Evolutionary conservation across 257 asterid species (phyloP).

Genomic region (Lantana camara): DNA sequence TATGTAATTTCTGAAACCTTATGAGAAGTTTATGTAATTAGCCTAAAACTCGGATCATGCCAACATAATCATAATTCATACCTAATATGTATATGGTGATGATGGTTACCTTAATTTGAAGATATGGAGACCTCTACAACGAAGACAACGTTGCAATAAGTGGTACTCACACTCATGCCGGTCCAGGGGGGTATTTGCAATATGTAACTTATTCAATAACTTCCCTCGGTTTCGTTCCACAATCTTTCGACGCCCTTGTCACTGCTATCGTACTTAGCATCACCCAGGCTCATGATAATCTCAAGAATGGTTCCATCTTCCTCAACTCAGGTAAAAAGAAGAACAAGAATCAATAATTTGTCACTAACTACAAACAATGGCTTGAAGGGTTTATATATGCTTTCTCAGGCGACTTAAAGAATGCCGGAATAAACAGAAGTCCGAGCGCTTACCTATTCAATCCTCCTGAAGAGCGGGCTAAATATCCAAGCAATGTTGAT

Average conservation of each 20-base stretch:
- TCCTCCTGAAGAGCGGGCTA: constrained; percentile 53
- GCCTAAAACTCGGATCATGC: too few species aligned
- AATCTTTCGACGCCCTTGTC: constrained; percentile 60
- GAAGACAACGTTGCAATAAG: constrained; percentile 66
- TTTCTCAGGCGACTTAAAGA: constrained; percentile 51
- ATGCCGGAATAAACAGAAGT: constrained; percentile 66
- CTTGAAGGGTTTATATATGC: background rate
- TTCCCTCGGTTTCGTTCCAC: constrained; percentile 65
- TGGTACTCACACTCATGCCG: constrained; percentile 74
- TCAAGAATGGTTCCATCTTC: constrained; percentile 49
- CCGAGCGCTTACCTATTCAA: constrained; percentile 64
- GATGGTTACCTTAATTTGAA: constrained; percentile 13
- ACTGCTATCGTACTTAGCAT: constrained; percentile 56
- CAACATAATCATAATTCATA: too few species aligned
- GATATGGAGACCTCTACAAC: constrained; percentile 56
- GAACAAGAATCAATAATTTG: background rate
- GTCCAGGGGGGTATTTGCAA: constrained; percentile 71
- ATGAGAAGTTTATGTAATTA: too few species aligned
- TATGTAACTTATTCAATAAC: constrained; percentile 54
- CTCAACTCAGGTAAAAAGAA: constrained; percentile 43
- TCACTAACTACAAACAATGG: background rate
- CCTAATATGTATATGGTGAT: too few species aligned
- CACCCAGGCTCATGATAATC: constrained; percentile 55
- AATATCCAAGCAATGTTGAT: constrained; percentile 45
- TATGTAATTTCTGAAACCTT: too few species aligned